A percentile compares a stretch with the other conserved stretches of the same genome.
Conservation (phyloP, 805 yeast species). For the Candida cerambycidarum region DNA sequence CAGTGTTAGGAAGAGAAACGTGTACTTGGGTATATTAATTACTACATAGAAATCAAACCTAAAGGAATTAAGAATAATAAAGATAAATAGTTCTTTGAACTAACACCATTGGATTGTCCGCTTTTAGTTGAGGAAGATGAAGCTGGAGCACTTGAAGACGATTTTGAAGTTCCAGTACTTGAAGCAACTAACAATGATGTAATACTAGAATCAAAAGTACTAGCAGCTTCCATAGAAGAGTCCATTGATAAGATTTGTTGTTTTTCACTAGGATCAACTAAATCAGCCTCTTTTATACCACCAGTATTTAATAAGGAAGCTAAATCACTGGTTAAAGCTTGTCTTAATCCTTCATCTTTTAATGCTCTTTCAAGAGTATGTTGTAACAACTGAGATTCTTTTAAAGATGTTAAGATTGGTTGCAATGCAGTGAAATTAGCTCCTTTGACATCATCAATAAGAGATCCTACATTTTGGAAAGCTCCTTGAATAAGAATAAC, state of each 20-base stretch:
- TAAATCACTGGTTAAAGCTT: slow-evolving; percentile 23
- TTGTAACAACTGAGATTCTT: slow-evolving; percentile 25
- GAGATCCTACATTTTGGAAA: slow-evolving; percentile 20
- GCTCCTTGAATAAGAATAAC: slow-evolving; percentile 24
- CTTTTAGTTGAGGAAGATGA: slow-evolving; percentile 9
- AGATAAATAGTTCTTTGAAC: background rate
- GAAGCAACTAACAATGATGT: slow-evolving; percentile 8
- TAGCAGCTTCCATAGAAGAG: slow-evolving; percentile 4
- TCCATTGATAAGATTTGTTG: slow-evolving; percentile 11
- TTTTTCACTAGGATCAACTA: slow-evolving; percentile 12
- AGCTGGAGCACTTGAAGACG: slow-evolving; percentile 2
- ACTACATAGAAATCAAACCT: slow-evolving; percentile 2
- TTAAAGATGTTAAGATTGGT: slow-evolving; percentile 21
- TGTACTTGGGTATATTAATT: background rate
- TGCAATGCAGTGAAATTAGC: slow-evolving; percentile 19
- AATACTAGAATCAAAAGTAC: background rate
- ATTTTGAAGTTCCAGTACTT: background rate
- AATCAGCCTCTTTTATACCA: slow-evolving; percentile 15
- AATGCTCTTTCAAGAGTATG: slow-evolving; percentile 24
- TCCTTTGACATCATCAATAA: slow-evolving; percentile 15
- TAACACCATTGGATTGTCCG: background rate
- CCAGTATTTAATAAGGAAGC: slow-evolving; percentile 21
- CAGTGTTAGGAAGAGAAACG: background rate
- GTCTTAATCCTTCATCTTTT: slow-evolving; percentile 20
- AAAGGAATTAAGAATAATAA: slow-evolving; percentile 1